These are phyloP conservation scores for Magnusiomyces paraingens DNA, from an alignment of 1,139 yeast species.

Conservation along the genomic window DNA sequence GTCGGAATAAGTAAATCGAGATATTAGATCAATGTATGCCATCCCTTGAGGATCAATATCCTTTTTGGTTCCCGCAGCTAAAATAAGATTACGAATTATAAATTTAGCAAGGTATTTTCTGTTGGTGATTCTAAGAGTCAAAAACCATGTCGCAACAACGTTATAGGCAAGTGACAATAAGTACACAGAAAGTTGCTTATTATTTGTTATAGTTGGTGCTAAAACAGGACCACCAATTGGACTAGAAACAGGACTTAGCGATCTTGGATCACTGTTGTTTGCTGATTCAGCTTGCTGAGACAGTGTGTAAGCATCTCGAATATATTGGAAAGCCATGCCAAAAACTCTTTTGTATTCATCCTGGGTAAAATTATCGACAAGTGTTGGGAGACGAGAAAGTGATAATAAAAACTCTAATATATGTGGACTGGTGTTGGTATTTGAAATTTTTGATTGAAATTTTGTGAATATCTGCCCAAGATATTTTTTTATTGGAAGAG, in stretches of 20 bases:
- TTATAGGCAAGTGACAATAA: slow-evolving; percentile 58
- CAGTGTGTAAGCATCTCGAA: slow-evolving; percentile 61
- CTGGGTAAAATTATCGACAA: slow-evolving; percentile 64
- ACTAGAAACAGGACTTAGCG: slow-evolving; percentile 38
- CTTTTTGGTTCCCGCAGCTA: slow-evolving; percentile 39
- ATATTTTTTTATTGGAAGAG: slow-evolving; percentile 63
- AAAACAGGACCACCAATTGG: slow-evolving; percentile 35
- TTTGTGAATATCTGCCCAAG: slow-evolving; percentile 59
- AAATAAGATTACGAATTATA: slow-evolving; percentile 51
- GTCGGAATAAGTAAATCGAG: slow-evolving; percentile 62
- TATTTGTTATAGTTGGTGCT: slow-evolving; percentile 16
- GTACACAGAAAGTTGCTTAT: slow-evolving; percentile 43
- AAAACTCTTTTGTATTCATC: slow-evolving; percentile 77
- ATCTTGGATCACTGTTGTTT: slow-evolving; percentile 16
- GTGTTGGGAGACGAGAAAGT: slow-evolving; percentile 56
- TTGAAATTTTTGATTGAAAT: slow-evolving; percentile 68
- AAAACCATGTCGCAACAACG: slow-evolving; percentile 68
- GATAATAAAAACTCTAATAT: slow-evolving; percentile 69
- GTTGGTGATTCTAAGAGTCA: slow-evolving; percentile 54
- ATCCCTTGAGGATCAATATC: slow-evolving; percentile 47
- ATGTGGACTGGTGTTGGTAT: slow-evolving; percentile 62
- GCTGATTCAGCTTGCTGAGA: slow-evolving; percentile 18
- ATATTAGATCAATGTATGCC: slow-evolving; percentile 62
- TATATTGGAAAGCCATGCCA: slow-evolving; percentile 75
- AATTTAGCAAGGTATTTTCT: slow-evolving; percentile 57